phyloP scores from a whole-genome alignment of 768 basidiomycete species.

The Lactarius hatsudake region DNA sequence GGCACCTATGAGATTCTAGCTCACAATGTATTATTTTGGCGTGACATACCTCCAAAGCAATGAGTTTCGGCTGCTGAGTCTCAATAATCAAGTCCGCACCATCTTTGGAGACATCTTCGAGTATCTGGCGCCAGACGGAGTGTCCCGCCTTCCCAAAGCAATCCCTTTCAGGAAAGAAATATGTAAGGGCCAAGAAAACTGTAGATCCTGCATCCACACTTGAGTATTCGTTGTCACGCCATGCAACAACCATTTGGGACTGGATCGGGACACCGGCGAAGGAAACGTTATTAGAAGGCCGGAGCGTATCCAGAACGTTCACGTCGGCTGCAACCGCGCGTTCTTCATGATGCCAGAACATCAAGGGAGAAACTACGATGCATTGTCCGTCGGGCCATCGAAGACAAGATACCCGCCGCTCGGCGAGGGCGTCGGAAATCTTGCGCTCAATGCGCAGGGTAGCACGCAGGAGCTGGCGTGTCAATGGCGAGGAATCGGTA shows the following conservation, averaged over 20 bases:
- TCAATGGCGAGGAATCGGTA: constrained; percentile 53
- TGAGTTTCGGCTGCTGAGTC: constrained; percentile 42
- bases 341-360: constrained; percentile 71
- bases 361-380: constrained; percentile 68
- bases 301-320: constrained; percentile 60
- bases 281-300: constrained; percentile 49
- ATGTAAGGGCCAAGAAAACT: constrained; percentile 73
- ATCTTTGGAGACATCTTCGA: constrained; percentile 43
- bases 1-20: constrained; percentile 10
- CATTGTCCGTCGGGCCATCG: constrained; percentile 53
- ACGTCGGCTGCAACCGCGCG: constrained; percentile 49
- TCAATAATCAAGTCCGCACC: constrained; percentile 40
- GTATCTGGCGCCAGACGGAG: constrained; percentile 56
- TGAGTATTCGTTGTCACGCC: constrained; percentile 54
- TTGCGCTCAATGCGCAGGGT: constrained; percentile 62
- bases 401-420: constrained; percentile 51
- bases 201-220: constrained; percentile 56
- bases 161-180: constrained; percentile 75
- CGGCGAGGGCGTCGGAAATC: constrained; percentile 46
- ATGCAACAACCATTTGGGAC: constrained; percentile 74
- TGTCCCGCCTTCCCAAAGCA: constrained; percentile 65
- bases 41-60: constrained; percentile 44
- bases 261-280: constrained; percentile 64
- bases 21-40: constrained; percentile 2
- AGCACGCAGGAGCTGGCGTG: constrained; percentile 57